A percentile compares a stretch with the other conserved stretches of the same genome.
Conservation (phyloP, 306 rosid species). For the Vachellia collinsii region DNA sequence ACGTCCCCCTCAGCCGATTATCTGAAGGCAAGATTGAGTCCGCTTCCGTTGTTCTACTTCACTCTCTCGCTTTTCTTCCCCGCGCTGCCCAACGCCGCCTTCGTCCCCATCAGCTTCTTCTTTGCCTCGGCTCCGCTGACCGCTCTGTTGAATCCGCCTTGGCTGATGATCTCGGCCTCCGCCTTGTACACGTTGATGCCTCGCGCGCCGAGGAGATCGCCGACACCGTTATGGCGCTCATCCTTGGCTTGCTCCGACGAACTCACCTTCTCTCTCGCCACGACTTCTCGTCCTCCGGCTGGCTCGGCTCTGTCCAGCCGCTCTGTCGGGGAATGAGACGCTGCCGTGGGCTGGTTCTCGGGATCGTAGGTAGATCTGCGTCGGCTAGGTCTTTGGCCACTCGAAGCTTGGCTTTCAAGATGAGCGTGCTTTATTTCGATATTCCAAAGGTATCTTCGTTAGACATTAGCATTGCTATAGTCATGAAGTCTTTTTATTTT, state of each 20-base stretch:
- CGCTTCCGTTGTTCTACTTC: constrained; percentile 86
- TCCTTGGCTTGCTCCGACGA: constrained; percentile 91
- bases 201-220: constrained; percentile 98
- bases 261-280: constrained; percentile 95
- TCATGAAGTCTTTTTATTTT: not conserved
- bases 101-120: constrained; percentile 85
- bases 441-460: constrained; percentile 58
- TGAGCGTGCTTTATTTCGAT: constrained; percentile 92
- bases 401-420: constrained; percentile 95
- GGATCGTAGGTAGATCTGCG: constrained; percentile 94
- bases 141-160: constrained; percentile 83
- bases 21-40: constrained; percentile 91
- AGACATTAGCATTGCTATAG: constrained; percentile 18
- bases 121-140: constrained; percentile 94
- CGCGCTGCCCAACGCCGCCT: constrained; percentile 99
- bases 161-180: constrained; percentile 91
- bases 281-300: constrained; percentile 85
- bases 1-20: constrained; percentile 85
- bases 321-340: constrained; percentile 98
- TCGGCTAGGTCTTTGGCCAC: constrained; percentile 90
- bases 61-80: constrained; percentile 91
- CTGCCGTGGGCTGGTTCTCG: constrained; percentile 91
- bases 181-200: constrained; percentile 82
- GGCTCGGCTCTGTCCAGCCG: constrained; percentile 99
- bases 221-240: constrained; percentile 93